phyloP scores from a whole-genome alignment of 371 early-diverging fungal genomes.

The Dichotomocladium elegans region DNA sequence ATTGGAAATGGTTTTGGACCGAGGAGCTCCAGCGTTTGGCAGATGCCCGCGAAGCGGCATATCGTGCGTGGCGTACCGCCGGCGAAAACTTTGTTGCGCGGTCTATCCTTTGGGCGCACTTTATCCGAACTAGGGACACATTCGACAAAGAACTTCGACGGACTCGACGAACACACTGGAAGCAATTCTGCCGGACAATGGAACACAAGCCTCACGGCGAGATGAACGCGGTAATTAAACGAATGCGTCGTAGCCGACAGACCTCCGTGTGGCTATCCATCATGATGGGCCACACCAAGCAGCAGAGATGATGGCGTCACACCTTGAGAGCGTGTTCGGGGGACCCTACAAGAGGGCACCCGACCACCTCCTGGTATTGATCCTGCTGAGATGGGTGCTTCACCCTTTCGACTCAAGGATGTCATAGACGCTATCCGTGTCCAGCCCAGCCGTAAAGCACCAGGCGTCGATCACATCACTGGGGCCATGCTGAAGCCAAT shows the following conservation, averaged over 20 bases:
- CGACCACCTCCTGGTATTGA: background rate
- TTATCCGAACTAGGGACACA: background rate
- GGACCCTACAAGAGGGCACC: background rate
- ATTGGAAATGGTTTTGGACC: conserved; percentile 4
- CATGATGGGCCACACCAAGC: conserved; percentile 8
- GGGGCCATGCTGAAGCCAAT: conserved; percentile 23
- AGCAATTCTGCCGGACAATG: conserved; percentile 7
- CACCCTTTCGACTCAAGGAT: background rate
- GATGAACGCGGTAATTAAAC: background rate
- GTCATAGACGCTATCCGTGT: background rate
- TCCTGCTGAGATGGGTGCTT: too few relatives aligned
- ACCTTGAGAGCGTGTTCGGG: conserved; percentile 4
- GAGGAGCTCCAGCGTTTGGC: background rate
- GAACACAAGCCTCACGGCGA: background rate
- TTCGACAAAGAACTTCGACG: background rate
- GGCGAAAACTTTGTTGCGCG: too few relatives aligned
- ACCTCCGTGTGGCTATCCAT: background rate
- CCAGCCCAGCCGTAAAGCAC: conserved; percentile 12
- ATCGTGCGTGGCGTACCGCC: background rate
- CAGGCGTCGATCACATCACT: conserved; percentile 15
- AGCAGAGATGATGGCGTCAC: conserved; percentile 2
- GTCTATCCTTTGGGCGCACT: too few relatives aligned
- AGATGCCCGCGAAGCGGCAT: background rate
- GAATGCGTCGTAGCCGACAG: background rate
- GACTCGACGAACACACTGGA: background rate